Conservation (phyloP, 2,329 filamentous ascomycete genomes). For the Dothideomycetes sp. region DNA sequence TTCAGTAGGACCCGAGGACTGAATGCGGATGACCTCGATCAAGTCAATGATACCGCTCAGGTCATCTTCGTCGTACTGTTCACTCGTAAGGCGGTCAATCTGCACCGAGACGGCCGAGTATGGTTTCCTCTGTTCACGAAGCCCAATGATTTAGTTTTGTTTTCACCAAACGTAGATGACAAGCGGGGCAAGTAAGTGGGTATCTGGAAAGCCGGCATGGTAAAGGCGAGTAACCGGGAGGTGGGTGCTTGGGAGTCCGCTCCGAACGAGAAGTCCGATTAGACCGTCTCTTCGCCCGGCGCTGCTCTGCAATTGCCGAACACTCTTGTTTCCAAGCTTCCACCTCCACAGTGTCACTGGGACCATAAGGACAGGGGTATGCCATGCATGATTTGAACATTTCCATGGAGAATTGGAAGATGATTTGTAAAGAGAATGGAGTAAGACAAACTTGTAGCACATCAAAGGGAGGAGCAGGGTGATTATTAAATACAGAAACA, state of each 20-base stretch:
- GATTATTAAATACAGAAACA: background rate
- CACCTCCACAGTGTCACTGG: conserved; percentile 5
- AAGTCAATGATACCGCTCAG: conserved; percentile 85
- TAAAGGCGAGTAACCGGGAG: conserved; percentile 1
- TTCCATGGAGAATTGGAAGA: conserved; percentile 2
- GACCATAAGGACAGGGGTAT: conserved; percentile 15
- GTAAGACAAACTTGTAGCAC: background rate
- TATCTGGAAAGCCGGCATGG: conserved; percentile 14
- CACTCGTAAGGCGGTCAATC: conserved; percentile 81
- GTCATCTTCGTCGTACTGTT: conserved; percentile 84
- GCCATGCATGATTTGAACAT: conserved; percentile 14
- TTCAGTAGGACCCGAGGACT: conserved; percentile 76
- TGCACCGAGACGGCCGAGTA: conserved; percentile 91
- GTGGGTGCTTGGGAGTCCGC: background rate
- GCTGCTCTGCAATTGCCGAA: conserved; percentile 5
- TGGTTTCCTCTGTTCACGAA: conserved; percentile 56
- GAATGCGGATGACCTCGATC: conserved; percentile 86
- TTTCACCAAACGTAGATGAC: conserved; percentile 11
- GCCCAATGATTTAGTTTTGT: conserved; percentile 14
- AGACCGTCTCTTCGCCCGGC: background rate
- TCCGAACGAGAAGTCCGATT: background rate
- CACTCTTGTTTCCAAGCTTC: conserved; percentile 5
- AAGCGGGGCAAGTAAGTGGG: conserved; percentile 12
- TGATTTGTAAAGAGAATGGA: background rate
- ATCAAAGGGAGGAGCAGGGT: background rate